phyloP scores from a whole-genome alignment of 2,329 filamentous ascomycete genomes.

The Hypocrella siamensis region DNA sequence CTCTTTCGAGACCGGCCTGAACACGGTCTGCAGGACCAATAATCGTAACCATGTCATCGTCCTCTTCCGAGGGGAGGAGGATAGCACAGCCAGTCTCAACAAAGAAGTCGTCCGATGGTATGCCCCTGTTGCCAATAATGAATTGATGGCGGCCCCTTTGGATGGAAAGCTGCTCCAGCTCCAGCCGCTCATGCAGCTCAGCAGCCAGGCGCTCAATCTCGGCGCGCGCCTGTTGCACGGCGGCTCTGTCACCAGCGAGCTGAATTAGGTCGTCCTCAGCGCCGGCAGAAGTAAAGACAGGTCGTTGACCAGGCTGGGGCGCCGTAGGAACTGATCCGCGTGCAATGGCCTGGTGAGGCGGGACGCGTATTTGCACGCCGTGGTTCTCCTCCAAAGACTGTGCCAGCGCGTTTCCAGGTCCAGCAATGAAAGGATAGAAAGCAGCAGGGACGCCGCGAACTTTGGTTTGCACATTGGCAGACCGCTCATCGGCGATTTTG shows the following conservation, averaged over 20 bases:
- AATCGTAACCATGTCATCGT: slow-evolving; percentile 72
- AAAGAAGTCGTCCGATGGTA: slow-evolving; percentile 73
- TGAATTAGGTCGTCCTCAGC: slow-evolving; percentile 60
- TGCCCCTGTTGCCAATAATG: slow-evolving; percentile 73
- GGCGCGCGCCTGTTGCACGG: slow-evolving; percentile 64
- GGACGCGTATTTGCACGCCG: slow-evolving; percentile 69
- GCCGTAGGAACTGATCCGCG: slow-evolving; percentile 50
- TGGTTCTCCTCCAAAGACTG: slow-evolving; percentile 59
- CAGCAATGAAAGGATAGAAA: slow-evolving; percentile 90
- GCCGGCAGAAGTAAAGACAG: slow-evolving; percentile 55
- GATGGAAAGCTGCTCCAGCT: slow-evolving; percentile 65
- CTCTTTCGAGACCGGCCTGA: slow-evolving; percentile 60
- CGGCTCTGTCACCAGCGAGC: slow-evolving; percentile 70
- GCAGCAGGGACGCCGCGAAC: slow-evolving; percentile 76
- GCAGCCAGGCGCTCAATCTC: slow-evolving; percentile 68
- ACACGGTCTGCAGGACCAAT: slow-evolving; percentile 66
- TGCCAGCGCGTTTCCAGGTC: slow-evolving; percentile 53
- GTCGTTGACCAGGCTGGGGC: slow-evolving; percentile 45
- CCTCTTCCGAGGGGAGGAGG: slow-evolving; percentile 60
- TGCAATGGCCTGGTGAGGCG: slow-evolving; percentile 64
- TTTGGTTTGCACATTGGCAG: slow-evolving; percentile 66
- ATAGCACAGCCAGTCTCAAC: slow-evolving; percentile 81
- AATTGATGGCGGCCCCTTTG: slow-evolving; percentile 85
- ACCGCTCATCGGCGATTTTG: slow-evolving; percentile 74
- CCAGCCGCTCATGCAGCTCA: slow-evolving; percentile 60